Evolutionary conservation across 2,329 filamentous ascomycete species (phyloP).

Genomic region (Neopestalotiopsis sp.): DNA sequence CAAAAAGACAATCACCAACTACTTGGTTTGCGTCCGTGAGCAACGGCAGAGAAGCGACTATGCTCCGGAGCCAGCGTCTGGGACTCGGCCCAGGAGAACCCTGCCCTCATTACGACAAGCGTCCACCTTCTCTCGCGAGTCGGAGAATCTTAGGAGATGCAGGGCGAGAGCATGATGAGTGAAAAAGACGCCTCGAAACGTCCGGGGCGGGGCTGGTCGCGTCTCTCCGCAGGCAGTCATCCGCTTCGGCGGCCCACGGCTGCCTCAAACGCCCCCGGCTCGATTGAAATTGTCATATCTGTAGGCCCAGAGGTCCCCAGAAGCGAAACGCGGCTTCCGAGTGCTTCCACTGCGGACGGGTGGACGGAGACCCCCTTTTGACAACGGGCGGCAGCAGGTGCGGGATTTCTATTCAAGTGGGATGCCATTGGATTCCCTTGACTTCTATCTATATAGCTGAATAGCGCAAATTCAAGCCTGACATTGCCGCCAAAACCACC

Average conservation of each 20-base stretch:
- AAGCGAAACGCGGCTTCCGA: neutral
- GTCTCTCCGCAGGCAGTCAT: conserved; percentile 46
- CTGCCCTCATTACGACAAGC: conserved; percentile 32
- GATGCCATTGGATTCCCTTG: conserved; percentile 40
- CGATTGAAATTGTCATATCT: conserved; percentile 33
- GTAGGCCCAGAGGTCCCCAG: conserved; percentile 19
- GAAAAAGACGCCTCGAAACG: conserved; percentile 27
- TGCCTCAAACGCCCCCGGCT: conserved; percentile 44
- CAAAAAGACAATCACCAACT: conserved; percentile 18
- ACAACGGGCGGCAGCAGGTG: conserved; percentile 40
- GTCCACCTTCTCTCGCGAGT: conserved; percentile 33
- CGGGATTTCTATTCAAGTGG: conserved; percentile 39
- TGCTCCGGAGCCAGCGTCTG: conserved; percentile 63
- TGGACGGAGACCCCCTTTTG: conserved; percentile 23
- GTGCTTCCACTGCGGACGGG: conserved; percentile 14
- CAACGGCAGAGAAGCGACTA: conserved; percentile 50
- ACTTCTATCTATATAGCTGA: conserved; percentile 29
- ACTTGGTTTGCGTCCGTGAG: conserved; percentile 23
- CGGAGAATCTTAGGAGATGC: conserved; percentile 32
- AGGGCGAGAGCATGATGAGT: conserved; percentile 33
- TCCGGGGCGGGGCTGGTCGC: conserved; percentile 56
- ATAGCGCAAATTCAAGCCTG: conserved; percentile 43
- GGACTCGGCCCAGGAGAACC: conserved; percentile 60
- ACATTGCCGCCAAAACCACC: conserved; percentile 27
- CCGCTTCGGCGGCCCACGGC: conserved; percentile 26